Percentiles rank a stretch among this genome's conserved stretches.
Evolutionary conservation across 495 filamentous ascomycete species (phyloP).

Genomic region (Daldinia bambusicola): DNA sequence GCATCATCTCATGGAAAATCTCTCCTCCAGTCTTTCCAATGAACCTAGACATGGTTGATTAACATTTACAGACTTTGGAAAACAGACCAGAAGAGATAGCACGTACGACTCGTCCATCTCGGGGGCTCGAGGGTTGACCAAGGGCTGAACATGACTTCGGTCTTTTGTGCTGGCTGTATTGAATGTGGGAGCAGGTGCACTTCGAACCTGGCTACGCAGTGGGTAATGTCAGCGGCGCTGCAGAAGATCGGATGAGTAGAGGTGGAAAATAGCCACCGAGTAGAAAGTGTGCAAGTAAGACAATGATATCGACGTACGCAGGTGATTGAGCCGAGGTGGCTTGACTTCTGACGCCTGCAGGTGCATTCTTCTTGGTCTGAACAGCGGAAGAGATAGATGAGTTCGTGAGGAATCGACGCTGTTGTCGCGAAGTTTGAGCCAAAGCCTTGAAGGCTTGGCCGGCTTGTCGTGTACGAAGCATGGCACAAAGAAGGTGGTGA

Average conservation of each 20-base stretch:
- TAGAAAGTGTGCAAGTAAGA: neutral
- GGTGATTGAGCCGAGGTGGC: slow-evolving; percentile 50
- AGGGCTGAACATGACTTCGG: slow-evolving; percentile 71
- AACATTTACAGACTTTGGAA: slow-evolving; percentile 40
- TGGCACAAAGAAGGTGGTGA: slow-evolving; percentile 32
- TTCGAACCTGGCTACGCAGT: slow-evolving; percentile 50
- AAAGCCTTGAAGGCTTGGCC: slow-evolving; percentile 56
- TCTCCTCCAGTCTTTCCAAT: slow-evolving; percentile 95
- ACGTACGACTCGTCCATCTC: slow-evolving; percentile 81
- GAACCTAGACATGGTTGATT: slow-evolving; percentile 67
- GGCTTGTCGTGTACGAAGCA: slow-evolving; percentile 57
- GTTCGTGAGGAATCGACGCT: slow-evolving; percentile 40
- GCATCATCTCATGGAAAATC: slow-evolving; percentile 99
- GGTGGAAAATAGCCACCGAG: neutral
- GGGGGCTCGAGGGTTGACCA: slow-evolving; percentile 67
- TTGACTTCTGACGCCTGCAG: slow-evolving; percentile 51
- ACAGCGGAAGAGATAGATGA: slow-evolving; percentile 42
- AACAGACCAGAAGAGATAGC: slow-evolving; percentile 33
- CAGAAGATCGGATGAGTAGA: neutral
- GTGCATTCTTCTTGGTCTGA: slow-evolving; percentile 44
- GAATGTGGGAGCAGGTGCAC: slow-evolving; percentile 76
- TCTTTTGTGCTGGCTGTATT: slow-evolving; percentile 63
- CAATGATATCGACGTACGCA: slow-evolving; percentile 41
- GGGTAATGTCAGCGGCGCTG: slow-evolving; percentile 33
- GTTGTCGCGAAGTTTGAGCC: slow-evolving; percentile 51